A percentile compares a stretch with the other conserved stretches of the same genome.
Evolutionary conservation across 805 yeast species (phyloP).

Genomic region (Phaffomyces antillensis): DNA sequence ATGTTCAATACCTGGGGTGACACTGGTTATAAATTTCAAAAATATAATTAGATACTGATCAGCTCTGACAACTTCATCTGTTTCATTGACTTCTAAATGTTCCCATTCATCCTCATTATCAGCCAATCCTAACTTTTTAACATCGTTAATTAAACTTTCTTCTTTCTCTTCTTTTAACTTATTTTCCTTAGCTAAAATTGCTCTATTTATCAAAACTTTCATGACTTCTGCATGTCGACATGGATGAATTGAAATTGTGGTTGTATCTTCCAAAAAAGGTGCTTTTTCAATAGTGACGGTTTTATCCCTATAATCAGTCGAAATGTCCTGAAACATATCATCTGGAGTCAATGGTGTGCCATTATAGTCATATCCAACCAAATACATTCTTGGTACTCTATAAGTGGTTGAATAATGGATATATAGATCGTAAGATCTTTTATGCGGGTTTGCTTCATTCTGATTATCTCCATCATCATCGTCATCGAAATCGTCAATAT

Average conservation of each 20-base stretch:
- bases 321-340: conserved; percentile 92
- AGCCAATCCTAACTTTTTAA: conserved; percentile 42
- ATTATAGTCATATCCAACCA: conserved; percentile 76
- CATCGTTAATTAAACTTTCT: conserved; percentile 30
- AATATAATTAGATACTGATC: conserved; percentile 89
- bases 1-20: conserved; percentile 95
- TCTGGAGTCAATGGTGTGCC: conserved; percentile 84
- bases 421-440: conserved; percentile 79
- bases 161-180: conserved; percentile 22
- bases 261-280: conserved; percentile 71
- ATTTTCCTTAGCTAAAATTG: conserved; percentile 42
- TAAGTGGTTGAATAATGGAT: conserved; percentile 92
- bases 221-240: conserved; percentile 93
- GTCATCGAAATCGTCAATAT: conserved; percentile 35
- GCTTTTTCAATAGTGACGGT: conserved; percentile 94
- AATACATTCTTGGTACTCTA: conserved; percentile 89
- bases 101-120: conserved; percentile 57
- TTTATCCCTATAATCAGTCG: conserved; percentile 86
- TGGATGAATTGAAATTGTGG: conserved; percentile 87
- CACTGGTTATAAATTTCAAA: conserved; percentile 91
- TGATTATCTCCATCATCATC: conserved; percentile 32
- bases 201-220: conserved; percentile 76
- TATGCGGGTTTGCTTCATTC: conserved; percentile 23
- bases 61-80: conserved; percentile 54
- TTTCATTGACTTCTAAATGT: conserved; percentile 32